Evolutionary conservation across 805 yeast genomes (phyloP).

Genomic region (Candida ipomoeae): DNA sequence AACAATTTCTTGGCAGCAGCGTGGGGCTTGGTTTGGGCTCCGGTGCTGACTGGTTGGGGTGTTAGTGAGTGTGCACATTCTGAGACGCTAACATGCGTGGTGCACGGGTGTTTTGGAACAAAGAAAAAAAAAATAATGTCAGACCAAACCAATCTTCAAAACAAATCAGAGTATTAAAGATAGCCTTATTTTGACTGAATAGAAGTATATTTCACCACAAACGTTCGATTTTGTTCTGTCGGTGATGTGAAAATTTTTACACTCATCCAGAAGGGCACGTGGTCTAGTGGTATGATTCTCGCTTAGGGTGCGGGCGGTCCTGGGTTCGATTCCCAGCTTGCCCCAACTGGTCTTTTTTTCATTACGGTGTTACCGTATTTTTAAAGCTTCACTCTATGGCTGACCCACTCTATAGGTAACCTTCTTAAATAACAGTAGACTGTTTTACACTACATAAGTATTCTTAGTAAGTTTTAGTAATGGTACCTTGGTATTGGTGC

Average conservation of each 20-base stretch:
- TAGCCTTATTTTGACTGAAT: too few species aligned
- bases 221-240: fast-evolving
- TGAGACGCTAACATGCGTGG: not conserved
- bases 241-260: fast-evolving
- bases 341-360: slow-evolving; percentile 24
- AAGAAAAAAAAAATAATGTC: too few species aligned
- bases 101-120: not conserved
- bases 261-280: slow-evolving; percentile 29
- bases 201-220: too few species aligned
- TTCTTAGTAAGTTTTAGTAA: too few species aligned
- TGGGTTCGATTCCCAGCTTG: slow-evolving; percentile 47
- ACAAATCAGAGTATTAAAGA: too few species aligned
- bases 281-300: slow-evolving; percentile 47
- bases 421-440: too few species aligned
- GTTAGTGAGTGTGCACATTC: not conserved
- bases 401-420: too few species aligned
- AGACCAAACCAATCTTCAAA: too few species aligned
- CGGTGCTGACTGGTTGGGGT: not conserved
- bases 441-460: too few species aligned
- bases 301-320: slow-evolving; percentile 50
- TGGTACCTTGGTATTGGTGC: too few species aligned
- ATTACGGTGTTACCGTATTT: not conserved
- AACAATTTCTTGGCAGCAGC: not conserved
- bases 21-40: not conserved
- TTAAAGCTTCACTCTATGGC: not conserved